Conservation (phyloP, 2,329 filamentous ascomycete species). For the Trichoderma sp. region DNA sequence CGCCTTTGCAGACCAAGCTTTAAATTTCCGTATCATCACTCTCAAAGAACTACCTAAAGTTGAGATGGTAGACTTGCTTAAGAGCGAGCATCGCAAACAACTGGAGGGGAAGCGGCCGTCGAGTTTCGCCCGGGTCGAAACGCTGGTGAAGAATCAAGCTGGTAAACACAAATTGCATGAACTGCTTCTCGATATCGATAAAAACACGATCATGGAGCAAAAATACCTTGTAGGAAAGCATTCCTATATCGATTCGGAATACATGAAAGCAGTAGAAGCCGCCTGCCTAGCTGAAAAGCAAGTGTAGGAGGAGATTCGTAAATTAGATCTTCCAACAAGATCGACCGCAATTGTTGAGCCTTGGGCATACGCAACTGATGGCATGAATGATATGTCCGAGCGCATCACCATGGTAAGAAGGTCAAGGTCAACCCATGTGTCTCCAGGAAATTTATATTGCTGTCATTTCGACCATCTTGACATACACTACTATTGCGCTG, state of each 20-base stretch:
- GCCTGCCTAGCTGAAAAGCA: not conserved
- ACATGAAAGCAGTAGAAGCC: not conserved
- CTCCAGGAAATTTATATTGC: not conserved
- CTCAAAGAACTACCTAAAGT: not conserved
- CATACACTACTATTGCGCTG: not conserved
- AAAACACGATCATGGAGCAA: not conserved
- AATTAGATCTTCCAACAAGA: not conserved
- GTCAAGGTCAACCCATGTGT: accelerated
- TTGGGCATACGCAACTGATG: not conserved
- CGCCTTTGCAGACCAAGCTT: not conserved
- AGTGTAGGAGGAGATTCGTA: not conserved
- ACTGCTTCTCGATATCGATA: not conserved
- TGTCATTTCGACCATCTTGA: not conserved
- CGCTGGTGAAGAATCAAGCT: not conserved
- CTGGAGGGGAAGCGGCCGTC: not conserved
- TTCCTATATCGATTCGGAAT: not conserved
- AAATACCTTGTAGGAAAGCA: not conserved
- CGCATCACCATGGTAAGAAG: not conserved
- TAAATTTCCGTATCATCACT: not conserved
- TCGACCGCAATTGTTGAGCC: not conserved
- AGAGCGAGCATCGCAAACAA: not conserved
- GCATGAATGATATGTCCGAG: not conserved
- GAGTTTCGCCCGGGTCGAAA: not conserved
- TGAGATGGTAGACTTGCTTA: not conserved
- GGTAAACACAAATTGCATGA: not conserved